Base-by-base conservation (phyloP, 2,329 filamentous ascomycete species). In the Mollisia scopiformis region DNA sequence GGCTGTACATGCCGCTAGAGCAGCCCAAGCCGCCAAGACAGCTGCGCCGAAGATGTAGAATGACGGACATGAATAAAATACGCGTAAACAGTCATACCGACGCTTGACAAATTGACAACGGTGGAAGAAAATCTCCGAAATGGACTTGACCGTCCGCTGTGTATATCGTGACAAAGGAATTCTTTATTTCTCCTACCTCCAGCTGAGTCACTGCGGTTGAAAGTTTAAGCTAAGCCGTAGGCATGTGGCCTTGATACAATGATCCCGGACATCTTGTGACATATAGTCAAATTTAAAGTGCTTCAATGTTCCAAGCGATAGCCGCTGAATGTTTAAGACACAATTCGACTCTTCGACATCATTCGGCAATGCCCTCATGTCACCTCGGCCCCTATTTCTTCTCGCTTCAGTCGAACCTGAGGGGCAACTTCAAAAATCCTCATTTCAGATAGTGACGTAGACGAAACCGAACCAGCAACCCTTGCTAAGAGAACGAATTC, bases 1-100 rank as follows among this genome's bases (percentile, higher is more conserved):
- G 66, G 39, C 39, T 43, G 33, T 37, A 14, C 33, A 37, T 37
- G 77, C 58, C 41, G 68, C 67, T 1, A 62, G 79, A 68, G 82
- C 57, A 27, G 19, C 27, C 3, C 19, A 23, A 35, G 35, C 11
- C 5, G 30, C 57, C 16, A 39, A 60, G 47, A 28, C 39, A 8
- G 27, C 37, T 6, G 43, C 47, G 19, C 19, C 60, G 7, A 62
- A 62, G 49, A 62, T 62, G 28, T 62, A 62, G 49, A 55, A 19
- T 35, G 43, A 47, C 43, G 43, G 28, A 28, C 16, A 27, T 47
- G 21, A 21, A 43, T 43, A 43, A 19, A 43, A 14, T 47, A 47
- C 21, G 43, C 23, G 13, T 28, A 47, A 11, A 47, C 43, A 23
- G 43, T 19, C 5, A 43, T 25, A 13, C 43, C 25, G 43, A 25